Conservation (phyloP, 148 eudicot genomes). For the Rhododendron mucronatum region DNA sequence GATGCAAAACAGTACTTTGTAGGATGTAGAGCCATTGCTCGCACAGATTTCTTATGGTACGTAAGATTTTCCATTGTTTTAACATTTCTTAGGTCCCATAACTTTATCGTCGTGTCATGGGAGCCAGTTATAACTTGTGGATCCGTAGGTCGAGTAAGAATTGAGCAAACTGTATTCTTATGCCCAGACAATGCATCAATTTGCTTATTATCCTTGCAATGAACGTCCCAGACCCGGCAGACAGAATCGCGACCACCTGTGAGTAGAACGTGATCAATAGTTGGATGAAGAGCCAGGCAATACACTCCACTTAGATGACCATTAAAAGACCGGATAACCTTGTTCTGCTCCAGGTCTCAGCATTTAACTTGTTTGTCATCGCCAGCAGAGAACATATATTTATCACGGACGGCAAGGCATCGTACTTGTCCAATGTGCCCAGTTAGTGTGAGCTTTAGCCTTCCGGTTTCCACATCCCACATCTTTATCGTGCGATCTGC, state of each 20-base stretch:
- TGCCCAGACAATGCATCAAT: no score
- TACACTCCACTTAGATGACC: conserved; percentile 98
- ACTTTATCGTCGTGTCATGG: no score
- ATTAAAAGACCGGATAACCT: conserved; percentile 96
- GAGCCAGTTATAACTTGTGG: no score
- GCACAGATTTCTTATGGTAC: conserved; percentile 90
- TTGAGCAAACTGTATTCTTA: no score
- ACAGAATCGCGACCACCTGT: conserved; percentile 99
- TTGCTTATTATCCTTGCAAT: conserved; percentile 33
- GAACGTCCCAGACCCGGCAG: conserved; percentile 99
- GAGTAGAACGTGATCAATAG: conserved; percentile 66
- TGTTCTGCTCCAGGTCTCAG: conserved; percentile 42
- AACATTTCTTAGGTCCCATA: no score
- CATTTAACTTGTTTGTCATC: conserved; percentile 88
- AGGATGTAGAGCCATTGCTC: conserved; percentile 93
- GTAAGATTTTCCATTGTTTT: conserved; percentile 78
- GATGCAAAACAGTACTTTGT: conserved; percentile 33
- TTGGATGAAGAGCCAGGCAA: conserved; percentile 97
- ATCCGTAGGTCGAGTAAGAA: no score
- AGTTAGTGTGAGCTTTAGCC: conserved; percentile 53
- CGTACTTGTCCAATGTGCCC: conserved; percentile 54
- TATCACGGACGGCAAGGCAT: conserved; percentile 90
- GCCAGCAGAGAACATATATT: conserved; percentile 98
- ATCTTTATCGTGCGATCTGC: conserved; percentile 98
- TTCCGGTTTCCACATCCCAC: conserved; percentile 89